Conservation (phyloP, 305 asterid species). For the Plantago coronopus region DNA sequence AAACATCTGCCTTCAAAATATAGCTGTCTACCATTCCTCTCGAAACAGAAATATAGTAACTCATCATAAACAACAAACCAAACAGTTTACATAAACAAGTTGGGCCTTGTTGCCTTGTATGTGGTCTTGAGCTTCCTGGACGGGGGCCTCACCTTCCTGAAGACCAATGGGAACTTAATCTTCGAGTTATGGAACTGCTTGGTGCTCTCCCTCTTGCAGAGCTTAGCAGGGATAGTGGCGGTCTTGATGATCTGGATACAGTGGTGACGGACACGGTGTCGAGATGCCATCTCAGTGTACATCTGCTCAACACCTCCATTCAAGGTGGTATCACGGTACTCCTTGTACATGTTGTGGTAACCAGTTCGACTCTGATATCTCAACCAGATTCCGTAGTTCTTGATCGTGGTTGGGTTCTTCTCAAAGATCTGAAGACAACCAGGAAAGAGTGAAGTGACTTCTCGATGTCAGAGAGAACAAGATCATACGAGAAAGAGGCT, state of each 20-base stretch:
- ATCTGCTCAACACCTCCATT: constrained; percentile 58
- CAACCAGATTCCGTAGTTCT: constrained; percentile 53
- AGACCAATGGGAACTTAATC: constrained; percentile 52
- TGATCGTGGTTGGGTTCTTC: constrained; percentile 49
- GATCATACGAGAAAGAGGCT: not conserved
- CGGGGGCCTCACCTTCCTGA: constrained; percentile 55
- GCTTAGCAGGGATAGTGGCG: constrained; percentile 55
- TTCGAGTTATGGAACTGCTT: constrained; percentile 54
- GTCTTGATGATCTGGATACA: constrained; percentile 61
- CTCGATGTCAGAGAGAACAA: not conserved
- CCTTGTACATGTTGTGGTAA: constrained; percentile 60
- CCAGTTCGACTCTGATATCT: constrained; percentile 57
- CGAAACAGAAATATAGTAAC: not conserved
- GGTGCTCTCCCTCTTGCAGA: constrained; percentile 59
- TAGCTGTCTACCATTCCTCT: constrained; percentile 9
- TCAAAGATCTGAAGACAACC: constrained; percentile 36
- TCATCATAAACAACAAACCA: constrained; percentile 10
- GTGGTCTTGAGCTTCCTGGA: constrained; percentile 53
- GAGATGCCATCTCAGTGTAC: constrained; percentile 68
- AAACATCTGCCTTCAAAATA: not conserved
- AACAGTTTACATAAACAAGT: constrained; percentile 40
- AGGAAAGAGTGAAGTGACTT: not conserved
- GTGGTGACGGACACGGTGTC: constrained; percentile 48
- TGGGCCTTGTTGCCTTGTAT: constrained; percentile 54
- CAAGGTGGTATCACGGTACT: constrained; percentile 53